These are phyloP conservation scores for Colletotrichum euphorbiae DNA, from an alignment of 2,329 filamentous ascomycete genomes.

Conservation along the genomic window DNA sequence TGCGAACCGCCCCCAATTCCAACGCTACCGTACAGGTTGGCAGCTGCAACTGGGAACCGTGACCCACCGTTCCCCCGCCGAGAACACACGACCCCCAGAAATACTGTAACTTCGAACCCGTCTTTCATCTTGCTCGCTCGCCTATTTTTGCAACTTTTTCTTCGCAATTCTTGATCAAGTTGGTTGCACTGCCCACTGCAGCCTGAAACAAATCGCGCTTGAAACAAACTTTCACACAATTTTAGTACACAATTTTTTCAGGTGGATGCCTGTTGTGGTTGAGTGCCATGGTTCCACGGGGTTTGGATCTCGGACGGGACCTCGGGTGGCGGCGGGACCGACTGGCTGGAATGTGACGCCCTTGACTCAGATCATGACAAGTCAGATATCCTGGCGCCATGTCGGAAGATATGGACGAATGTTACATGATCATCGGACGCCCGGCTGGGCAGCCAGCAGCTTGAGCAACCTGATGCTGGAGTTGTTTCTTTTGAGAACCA, in stretches of 20 bases:
- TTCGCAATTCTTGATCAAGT: background rate
- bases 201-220: background rate
- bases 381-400: background rate
- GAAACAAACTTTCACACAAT: too few species aligned
- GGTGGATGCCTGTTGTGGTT: background rate
- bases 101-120: slow-evolving; percentile 4
- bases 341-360: background rate
- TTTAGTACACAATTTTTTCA: background rate
- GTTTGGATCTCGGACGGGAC: background rate
- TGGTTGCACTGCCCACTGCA: background rate
- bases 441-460: too few species aligned
- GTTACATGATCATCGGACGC: background rate
- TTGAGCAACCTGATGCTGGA: too few species aligned
- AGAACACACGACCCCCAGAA: background rate
- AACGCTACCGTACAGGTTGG: background rate
- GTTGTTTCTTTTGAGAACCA: too few species aligned
- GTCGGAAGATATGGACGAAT: background rate
- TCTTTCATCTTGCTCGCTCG: slow-evolving; percentile 10
- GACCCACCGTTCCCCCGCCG: background rate
- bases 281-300: background rate
- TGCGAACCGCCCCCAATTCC: background rate
- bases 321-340: slow-evolving; percentile 7
- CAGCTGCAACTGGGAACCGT: slow-evolving; percentile 12
- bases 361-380: slow-evolving; percentile 11
- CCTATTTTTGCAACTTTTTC: background rate